Conservation (phyloP, 1,284 basidiomycete species). For the Golubevia sp. region DNA sequence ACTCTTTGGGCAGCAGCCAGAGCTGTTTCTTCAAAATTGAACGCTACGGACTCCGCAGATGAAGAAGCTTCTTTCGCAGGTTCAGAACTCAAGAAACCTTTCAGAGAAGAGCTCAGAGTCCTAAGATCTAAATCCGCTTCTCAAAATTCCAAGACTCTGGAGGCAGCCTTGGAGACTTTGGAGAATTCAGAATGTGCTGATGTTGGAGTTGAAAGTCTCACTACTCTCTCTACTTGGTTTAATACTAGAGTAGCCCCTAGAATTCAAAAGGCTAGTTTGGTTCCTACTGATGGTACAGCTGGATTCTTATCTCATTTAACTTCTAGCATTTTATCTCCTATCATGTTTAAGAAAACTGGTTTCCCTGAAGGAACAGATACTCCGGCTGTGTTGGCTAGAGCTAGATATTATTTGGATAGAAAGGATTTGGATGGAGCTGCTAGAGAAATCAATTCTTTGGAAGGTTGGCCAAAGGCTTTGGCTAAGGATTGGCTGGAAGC, state of each 20-base stretch:
- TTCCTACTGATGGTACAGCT: slow-evolving; percentile 80
- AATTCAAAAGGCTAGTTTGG: slow-evolving; percentile 83
- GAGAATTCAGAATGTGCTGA: slow-evolving; percentile 78
- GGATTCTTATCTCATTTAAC: slow-evolving; percentile 87
- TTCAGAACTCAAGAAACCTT: slow-evolving; percentile 71
- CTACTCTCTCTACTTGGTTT: slow-evolving; percentile 89
- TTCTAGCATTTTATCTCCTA: slow-evolving; percentile 74
- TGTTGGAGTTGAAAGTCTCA: slow-evolving; percentile 82
- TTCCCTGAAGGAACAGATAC: slow-evolving; percentile 78
- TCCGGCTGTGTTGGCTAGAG: slow-evolving; percentile 80
- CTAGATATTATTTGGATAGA: slow-evolving; percentile 86
- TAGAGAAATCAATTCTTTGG: slow-evolving; percentile 85
- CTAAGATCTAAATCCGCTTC: slow-evolving; percentile 72
- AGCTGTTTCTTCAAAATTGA: slow-evolving; percentile 18
- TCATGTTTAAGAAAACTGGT: slow-evolving; percentile 78
- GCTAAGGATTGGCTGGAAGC: slow-evolving; percentile 90
- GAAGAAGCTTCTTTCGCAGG: slow-evolving; percentile 68
- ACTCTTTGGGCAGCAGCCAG: slow-evolving; percentile 66
- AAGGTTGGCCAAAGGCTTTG: slow-evolving; percentile 77
- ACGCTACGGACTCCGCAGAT: slow-evolving; percentile 69
- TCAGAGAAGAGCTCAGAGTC: slow-evolving; percentile 85
- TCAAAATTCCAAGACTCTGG: slow-evolving; percentile 66
- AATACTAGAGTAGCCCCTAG: slow-evolving; percentile 79
- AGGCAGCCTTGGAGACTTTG: slow-evolving; percentile 35
- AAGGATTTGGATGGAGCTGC: slow-evolving; percentile 91